phyloP scores from a whole-genome alignment of 805 yeast genomes.

The Ascoidea asiatica region DNA sequence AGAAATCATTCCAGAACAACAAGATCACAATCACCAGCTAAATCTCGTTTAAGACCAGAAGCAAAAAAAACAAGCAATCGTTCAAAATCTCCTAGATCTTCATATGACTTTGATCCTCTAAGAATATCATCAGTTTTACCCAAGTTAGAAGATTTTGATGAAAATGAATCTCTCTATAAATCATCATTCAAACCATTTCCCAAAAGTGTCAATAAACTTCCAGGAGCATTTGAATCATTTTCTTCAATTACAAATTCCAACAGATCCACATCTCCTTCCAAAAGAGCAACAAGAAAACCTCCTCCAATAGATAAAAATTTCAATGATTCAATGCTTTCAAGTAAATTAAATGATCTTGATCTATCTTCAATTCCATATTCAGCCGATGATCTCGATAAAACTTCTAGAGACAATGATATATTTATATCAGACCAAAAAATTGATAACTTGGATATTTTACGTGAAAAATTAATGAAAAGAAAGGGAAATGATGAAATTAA shows the following conservation, averaged over 20 bases:
- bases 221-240: neutral
- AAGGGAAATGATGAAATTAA: neutral
- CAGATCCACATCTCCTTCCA: neutral
- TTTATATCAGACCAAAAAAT: neutral
- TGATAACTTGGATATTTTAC: neutral
- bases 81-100: neutral
- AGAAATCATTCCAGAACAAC: neutral
- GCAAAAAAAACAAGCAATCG: neutral
- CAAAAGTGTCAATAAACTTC: neutral
- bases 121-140: conserved; percentile 4
- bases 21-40: neutral
- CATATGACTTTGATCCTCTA: conserved; percentile 1
- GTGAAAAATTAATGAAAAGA: neutral
- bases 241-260: too few relatives aligned
- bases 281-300: neutral
- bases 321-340: neutral
- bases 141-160: conserved; percentile 2
- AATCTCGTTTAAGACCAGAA: conserved; percentile 2
- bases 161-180: neutral
- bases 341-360: neutral
- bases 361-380: neutral
- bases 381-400: neutral
- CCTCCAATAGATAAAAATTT: neutral
- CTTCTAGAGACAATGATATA: too few relatives aligned
- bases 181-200: neutral